A percentile compares a stretch with the other conserved stretches of the same genome.
phyloP scores from a whole-genome alignment of 176 grass and related monocot species.

The barley (Hordeum vulgare) region DNA sequence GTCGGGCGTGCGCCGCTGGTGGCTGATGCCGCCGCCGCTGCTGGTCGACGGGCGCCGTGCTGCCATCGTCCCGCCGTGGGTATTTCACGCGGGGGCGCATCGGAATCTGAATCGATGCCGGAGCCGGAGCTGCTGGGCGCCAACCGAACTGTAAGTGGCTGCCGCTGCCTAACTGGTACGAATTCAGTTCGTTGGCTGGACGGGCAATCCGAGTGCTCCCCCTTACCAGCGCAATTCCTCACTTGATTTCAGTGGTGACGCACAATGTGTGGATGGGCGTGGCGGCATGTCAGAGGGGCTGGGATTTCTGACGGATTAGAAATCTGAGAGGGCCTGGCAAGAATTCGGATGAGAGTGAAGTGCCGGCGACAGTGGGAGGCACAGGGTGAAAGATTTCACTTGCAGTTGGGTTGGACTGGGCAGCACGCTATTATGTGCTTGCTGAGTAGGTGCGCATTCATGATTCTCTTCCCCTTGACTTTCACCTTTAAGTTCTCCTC shows the following conservation, averaged over 20 bases:
- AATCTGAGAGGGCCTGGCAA: not conserved
- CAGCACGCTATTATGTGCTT: not conserved
- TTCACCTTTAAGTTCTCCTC: not conserved
- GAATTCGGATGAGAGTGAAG: not conserved
- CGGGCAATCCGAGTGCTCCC: not conserved
- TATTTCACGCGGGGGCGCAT: not conserved
- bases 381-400: not conserved
- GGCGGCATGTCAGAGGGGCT: not conserved
- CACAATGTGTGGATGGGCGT: not conserved
- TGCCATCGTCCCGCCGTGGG: not conserved
- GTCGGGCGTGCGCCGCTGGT: not conserved
- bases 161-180: not conserved
- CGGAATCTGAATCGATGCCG: not conserved
- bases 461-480: not conserved
- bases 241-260: not conserved
- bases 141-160: not conserved
- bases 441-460: constrained; percentile 13
- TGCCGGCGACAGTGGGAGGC: not conserved
- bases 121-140: not conserved
- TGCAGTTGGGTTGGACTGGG: not conserved
- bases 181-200: not conserved
- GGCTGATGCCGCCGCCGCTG: not conserved
- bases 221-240: not conserved
- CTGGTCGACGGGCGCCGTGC: not conserved
- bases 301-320: not conserved